Evolutionary conservation across 495 filamentous ascomycete species (phyloP), one percentile per base, ranked within the genome.

Genomic region (Hypoxylon subgilvum): DNA sequence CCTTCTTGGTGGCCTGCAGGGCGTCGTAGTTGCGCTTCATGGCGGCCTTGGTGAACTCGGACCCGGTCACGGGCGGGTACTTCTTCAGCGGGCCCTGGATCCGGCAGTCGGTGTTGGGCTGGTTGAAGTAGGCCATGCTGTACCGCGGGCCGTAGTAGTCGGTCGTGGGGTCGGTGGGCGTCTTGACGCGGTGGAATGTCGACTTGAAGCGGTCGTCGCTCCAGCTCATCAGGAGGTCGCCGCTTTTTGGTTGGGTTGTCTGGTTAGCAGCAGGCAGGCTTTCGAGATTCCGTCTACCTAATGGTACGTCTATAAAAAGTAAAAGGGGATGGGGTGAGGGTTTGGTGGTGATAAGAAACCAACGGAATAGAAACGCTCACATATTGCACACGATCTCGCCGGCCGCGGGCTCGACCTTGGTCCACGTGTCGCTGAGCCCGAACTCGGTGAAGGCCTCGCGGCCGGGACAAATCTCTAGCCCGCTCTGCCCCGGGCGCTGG

Each of bases 201-300:
- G 80, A 84, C 69, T 87, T 87, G 70, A 88, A 86, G 23, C 84
- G 78, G 64, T 88, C 86, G 58, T 88, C 85, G 39, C 79, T 85
- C 84, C 86, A 88, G 10, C 76, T 80, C 84, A 88, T 87, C 21
- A 89, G 75, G 61, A 88, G 72, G 65, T 88, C 85, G 10, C 85
- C 85, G 52, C 69, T 69, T 39, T 35, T 31, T 14, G 34, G n/a
- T n/a, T n/a, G n/a, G n/a, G n/a, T n/a, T 9, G 5, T 13, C 8
- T 18, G 4, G 7, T 38, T 7, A 18, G n/a, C 3, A 38, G 12
- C 9, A 35, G 9, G 12, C 27, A 35, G 7, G 4, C 13, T 35
- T 35, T n/a, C 3, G 6, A 3, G 13, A 6, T 35, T 12, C 31
- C 9, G 10, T 5, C n/a, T 12, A 4, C n/a, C 7, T 13, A 6